These are phyloP conservation scores for Vinca minor DNA, from an alignment of 257 asterid species.

Conservation along the genomic window DNA sequence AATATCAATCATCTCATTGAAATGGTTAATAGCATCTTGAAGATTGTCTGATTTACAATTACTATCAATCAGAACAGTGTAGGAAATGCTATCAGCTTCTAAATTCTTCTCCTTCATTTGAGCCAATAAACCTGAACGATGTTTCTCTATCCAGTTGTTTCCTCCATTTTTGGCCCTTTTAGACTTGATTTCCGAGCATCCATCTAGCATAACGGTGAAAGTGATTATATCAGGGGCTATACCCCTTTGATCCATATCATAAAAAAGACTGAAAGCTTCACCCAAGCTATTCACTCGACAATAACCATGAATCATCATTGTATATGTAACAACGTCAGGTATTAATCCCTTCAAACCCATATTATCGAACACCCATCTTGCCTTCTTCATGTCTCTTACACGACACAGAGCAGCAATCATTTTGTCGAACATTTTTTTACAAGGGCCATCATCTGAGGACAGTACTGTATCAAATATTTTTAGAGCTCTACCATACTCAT, in stretches of 20 bases:
- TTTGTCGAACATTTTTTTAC: constrained; percentile 35
- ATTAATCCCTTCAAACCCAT: constrained; percentile 40
- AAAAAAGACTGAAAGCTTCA: constrained; percentile 52
- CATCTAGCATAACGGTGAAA: constrained; percentile 64
- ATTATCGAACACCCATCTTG: constrained; percentile 44
- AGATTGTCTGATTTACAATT: constrained; percentile 57
- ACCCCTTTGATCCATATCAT: constrained; percentile 56
- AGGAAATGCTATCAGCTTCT: constrained; percentile 51
- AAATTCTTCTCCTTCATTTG: constrained; percentile 49
- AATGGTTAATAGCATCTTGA: constrained; percentile 51
- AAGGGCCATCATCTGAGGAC: constrained; percentile 36
- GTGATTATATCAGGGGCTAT: constrained; percentile 62
- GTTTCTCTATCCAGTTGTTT: constrained; percentile 17
- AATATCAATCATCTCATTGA: constrained; percentile 51
- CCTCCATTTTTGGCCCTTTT: constrained; percentile 21
- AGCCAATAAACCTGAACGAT: constrained; percentile 22
- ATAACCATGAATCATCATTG: constrained; percentile 71
- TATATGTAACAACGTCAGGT: constrained; percentile 57
- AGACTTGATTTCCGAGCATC: constrained; percentile 32
- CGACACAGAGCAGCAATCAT: constrained; percentile 55
- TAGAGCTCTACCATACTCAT: constrained; percentile 37
- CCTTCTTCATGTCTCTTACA: constrained; percentile 58
- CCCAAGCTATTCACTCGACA: constrained; percentile 42
- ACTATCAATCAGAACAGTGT: constrained; percentile 65
- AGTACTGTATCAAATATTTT: constrained; percentile 29